Percentiles rank a stretch among this genome's conserved stretches.
Conservation (phyloP, 345 rosid species). For the Diplotaxis tenuifolia region DNA sequence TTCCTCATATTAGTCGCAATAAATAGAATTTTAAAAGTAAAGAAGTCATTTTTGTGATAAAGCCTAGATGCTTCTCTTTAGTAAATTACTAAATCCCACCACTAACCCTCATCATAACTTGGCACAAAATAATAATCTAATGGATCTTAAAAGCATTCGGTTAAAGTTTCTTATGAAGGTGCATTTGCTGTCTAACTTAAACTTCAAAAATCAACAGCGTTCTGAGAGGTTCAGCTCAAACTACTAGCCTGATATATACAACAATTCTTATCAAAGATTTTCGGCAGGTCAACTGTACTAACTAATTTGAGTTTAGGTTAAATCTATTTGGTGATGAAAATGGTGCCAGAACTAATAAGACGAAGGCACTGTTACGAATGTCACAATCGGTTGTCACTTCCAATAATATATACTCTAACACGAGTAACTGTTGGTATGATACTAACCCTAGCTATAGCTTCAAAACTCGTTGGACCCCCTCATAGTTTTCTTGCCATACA, state of each 20-base stretch:
- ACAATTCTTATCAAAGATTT: background rate
- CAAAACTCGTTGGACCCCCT: constrained; percentile 33
- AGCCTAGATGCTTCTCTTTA: constrained; percentile 33
- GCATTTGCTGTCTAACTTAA: background rate
- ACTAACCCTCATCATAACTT: constrained; percentile 41
- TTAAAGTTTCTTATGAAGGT: background rate
- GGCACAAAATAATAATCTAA: constrained; percentile 19
- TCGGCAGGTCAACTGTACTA: background rate
- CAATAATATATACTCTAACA: constrained; percentile 33
- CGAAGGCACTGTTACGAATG: constrained; percentile 34
- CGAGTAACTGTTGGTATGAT: constrained; percentile 38
- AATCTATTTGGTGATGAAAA: constrained; percentile 5
- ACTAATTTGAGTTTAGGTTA: background rate
- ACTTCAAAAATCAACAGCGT: background rate
- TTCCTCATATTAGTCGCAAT: background rate
- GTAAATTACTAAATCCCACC: constrained; percentile 37
- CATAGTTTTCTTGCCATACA: constrained; percentile 16
- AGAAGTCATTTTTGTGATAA: constrained; percentile 22
- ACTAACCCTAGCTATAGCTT: constrained; percentile 41
- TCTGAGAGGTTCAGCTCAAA: constrained; percentile 2
- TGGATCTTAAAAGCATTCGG: constrained; percentile 23
- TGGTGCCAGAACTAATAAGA: constrained; percentile 9
- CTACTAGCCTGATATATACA: background rate
- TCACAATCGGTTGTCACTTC: constrained; percentile 59
- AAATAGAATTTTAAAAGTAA: no score